Conservation (phyloP, 805 yeast genomes). For the Metschnikowia bowlesiae region DNA sequence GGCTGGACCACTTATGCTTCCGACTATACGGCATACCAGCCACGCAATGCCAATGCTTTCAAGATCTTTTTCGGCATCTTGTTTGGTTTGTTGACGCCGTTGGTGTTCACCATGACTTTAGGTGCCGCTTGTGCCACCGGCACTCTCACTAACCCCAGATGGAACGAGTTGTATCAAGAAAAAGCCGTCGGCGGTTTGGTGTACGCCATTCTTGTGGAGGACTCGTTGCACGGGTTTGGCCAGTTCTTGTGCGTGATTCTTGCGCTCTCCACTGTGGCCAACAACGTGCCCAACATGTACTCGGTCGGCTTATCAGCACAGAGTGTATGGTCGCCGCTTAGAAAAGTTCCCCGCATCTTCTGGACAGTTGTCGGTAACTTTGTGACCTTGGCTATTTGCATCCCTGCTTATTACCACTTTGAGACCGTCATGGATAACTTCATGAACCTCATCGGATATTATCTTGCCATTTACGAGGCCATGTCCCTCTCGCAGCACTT, state of each 20-base stretch:
- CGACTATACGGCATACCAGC: conserved; percentile 88
- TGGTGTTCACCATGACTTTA: conserved; percentile 66
- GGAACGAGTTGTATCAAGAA: conserved; percentile 47
- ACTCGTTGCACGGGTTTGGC: conserved; percentile 85
- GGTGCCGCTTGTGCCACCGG: conserved; percentile 88
- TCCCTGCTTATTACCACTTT: conserved; percentile 80
- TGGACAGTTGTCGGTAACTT: conserved; percentile 80
- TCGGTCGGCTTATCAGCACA: conserved; percentile 86
- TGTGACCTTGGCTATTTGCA: conserved; percentile 77
- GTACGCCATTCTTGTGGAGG: conserved; percentile 68
- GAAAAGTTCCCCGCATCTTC: conserved; percentile 70
- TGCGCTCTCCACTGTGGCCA: conserved; percentile 82
- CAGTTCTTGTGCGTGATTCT: conserved; percentile 82
- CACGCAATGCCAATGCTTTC: conserved; percentile 52
- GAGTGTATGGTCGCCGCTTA: conserved; percentile 71
- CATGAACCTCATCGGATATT: conserved; percentile 89
- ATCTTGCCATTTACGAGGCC: conserved; percentile 79
- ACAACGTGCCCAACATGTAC: conserved; percentile 92
- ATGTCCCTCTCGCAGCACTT: conserved; percentile 79
- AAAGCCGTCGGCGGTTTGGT: conserved; percentile 78
- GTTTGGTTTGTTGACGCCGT: conserved; percentile 62
- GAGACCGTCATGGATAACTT: conserved; percentile 72
- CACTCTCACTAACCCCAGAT: conserved; percentile 38
- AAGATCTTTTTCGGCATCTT: conserved; percentile 63
- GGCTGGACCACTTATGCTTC: conserved; percentile 95